phyloP scores from a whole-genome alignment of 257 asterid species.

The Ocimum tenuiflorum region DNA sequence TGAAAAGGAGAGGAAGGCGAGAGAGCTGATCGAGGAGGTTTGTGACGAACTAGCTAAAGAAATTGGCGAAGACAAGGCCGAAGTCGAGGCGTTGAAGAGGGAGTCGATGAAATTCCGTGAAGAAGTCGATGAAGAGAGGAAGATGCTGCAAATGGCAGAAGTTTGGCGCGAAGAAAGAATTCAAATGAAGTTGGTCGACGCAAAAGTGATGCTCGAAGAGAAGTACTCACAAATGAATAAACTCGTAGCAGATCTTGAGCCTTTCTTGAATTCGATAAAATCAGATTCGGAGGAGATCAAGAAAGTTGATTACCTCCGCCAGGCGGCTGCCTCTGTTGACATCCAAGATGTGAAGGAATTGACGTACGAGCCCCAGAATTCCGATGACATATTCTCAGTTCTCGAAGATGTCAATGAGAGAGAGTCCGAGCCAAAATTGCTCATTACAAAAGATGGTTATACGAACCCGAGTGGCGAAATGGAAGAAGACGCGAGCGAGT shows the following conservation, averaged over 20 bases:
- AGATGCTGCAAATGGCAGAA: constrained; percentile 64
- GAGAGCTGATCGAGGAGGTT: constrained; percentile 55
- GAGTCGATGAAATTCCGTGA: constrained; percentile 38
- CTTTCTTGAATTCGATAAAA: constrained; percentile 17
- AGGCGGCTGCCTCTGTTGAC: constrained; percentile 33
- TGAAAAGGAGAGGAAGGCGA: constrained; percentile 43
- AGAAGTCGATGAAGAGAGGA: constrained; percentile 58
- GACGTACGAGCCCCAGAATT: constrained; percentile 39
- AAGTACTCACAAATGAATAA: constrained; percentile 43
- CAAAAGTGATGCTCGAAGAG: constrained; percentile 55
- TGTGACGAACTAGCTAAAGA: constrained; percentile 54
- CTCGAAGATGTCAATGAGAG: constrained; percentile 37
- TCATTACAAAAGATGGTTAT: too few relatives aligned
- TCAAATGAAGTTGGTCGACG: constrained; percentile 55
- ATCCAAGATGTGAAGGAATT: constrained; percentile 40
- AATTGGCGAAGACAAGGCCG: constrained; percentile 49
- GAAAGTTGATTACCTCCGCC: constrained; percentile 32
- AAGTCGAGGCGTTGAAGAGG: constrained; percentile 36
- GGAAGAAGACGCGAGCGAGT: constrained; percentile 52
- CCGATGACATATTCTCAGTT: constrained; percentile 37
- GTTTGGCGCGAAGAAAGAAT: constrained; percentile 67
- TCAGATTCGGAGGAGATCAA: constrained; percentile 24
- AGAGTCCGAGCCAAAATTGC: constrained; percentile 14
- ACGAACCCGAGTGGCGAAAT: constrained; percentile 37
- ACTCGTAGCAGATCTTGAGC: constrained; percentile 25